These are phyloP conservation scores for Lagenidium sp. DNA, from an alignment of 352 stramenopile species.

Conservation along the genomic window DNA sequence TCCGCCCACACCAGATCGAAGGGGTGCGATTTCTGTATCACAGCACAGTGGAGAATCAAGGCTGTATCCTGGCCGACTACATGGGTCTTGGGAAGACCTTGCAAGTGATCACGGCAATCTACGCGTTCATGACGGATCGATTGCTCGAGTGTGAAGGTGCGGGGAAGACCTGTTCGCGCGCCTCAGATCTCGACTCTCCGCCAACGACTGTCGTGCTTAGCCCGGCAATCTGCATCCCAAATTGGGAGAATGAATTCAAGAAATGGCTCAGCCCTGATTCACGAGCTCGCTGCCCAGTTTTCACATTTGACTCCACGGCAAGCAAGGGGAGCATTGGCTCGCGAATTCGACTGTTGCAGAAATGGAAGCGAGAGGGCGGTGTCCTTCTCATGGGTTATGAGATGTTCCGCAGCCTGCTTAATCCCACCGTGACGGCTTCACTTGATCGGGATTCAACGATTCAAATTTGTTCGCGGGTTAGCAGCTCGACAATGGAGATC, in stretches of 20 bases:
- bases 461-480: conserved; percentile 54
- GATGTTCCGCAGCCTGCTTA: conserved; percentile 82
- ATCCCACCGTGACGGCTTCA: conserved; percentile 34
- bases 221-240: conserved; percentile 94
- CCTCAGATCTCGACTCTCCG: background rate
- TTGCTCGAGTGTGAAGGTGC: conserved; percentile 6
- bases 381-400: conserved; percentile 86
- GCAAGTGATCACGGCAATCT: conserved; percentile 79
- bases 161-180: background rate
- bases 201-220: conserved; percentile 88
- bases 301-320: conserved; percentile 48
- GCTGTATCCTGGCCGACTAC: conserved; percentile 86
- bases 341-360: conserved; percentile 48
- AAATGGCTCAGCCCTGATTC: conserved; percentile 89
- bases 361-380: conserved; percentile 67
- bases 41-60: conserved; percentile 37
- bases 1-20: conserved; percentile 74
- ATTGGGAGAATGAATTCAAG: conserved; percentile 96
- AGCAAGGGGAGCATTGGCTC: conserved; percentile 41
- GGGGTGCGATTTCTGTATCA: conserved; percentile 63
- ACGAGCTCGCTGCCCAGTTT: conserved; percentile 39
- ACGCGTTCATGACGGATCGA: conserved; percentile 67
- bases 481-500: conserved; percentile 58
- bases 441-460: conserved; percentile 34
- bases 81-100: conserved; percentile 89